phyloP scores from a whole-genome alignment of 306 rosid species.

The Canavalia ensiformis region DNA sequence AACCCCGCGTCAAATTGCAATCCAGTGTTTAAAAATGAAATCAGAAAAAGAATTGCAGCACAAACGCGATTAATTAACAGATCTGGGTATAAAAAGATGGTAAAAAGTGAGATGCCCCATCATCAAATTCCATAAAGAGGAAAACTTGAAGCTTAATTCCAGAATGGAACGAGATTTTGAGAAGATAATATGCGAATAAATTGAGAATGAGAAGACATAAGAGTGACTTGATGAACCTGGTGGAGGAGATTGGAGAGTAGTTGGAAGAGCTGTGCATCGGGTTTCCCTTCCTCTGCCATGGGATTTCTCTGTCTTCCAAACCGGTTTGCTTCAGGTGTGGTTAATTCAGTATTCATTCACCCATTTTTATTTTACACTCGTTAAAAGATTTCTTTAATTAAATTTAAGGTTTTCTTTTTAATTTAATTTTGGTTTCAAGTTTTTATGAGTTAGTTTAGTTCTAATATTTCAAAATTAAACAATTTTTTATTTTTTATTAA shows the following conservation, averaged over 20 bases:
- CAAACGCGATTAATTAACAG: slow-evolving; percentile 34
- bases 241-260: slow-evolving; percentile 83
- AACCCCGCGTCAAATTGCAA: background rate
- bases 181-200: background rate
- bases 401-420: too few species aligned
- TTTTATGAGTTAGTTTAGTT: too few species aligned
- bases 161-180: background rate
- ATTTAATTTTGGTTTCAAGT: too few species aligned
- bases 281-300: slow-evolving; percentile 74
- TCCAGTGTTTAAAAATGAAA: slow-evolving; percentile 20
- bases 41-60: background rate
- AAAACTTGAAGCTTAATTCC: background rate
- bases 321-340: too few species aligned
- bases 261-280: slow-evolving; percentile 79
- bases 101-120: slow-evolving; percentile 27
- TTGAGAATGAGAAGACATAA: background rate
- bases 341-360: too few species aligned
- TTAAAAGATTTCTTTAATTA: too few species aligned
- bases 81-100: slow-evolving; percentile 10
- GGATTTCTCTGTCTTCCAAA: slow-evolving; percentile 3
- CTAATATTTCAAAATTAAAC: too few species aligned
- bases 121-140: slow-evolving; percentile 4
- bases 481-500: too few species aligned
- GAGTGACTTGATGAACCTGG: slow-evolving; percentile 57
- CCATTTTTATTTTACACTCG: too few species aligned